Evolutionary conservation across 306 rosid species (phyloP), one percentile per base, ranked within the genome.

Genomic region (Begonia loranthoides): DNA sequence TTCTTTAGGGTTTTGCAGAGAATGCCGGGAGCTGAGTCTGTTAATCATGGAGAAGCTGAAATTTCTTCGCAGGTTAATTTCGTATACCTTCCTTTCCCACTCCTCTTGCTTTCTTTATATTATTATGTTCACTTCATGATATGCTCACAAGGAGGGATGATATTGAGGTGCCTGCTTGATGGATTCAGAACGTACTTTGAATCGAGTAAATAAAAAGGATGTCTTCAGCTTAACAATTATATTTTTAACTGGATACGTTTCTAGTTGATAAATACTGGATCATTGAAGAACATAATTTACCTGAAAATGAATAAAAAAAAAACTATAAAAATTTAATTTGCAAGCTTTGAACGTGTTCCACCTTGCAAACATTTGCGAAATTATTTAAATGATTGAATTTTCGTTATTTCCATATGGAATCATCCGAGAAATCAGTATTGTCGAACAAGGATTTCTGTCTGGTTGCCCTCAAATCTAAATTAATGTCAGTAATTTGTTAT

Each of bases 1-100:
- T 70, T 62, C n/a, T 55, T 57, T 51, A 39, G 56, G 65, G 33
- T 34, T 17, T 9, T n/a, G 44, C 15, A 13, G 16, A 60, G 51
- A 55, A 84, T 84, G 94, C 94, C 64, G 71, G 68, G 74, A 45
- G 19, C 70, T 72, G 73, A 74, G 63, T 22, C 61, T 38, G 67
- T 51, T 44, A 40, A 38, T 61, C 58, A 17, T 63, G 78, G 50
- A 63, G 70, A 44, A 16, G 15, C 56, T 22, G 66, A 65, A 45
- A 24, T 48, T 13, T 39, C 65, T 50, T 5, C 58, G 21, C 70
- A 59, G 78, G 78, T 72, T 58, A 43, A 10, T 58, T 33, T 24
- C 48, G 11, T 52, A 1, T 12, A 15, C 17, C 8, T 12, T 10
- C 9, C 33, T 13, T 0, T 13, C 13, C 24, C 54, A 45, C 9